Conservation (phyloP, 2,329 filamentous ascomycete genomes). For the Cladophialophora yegresii region DNA sequence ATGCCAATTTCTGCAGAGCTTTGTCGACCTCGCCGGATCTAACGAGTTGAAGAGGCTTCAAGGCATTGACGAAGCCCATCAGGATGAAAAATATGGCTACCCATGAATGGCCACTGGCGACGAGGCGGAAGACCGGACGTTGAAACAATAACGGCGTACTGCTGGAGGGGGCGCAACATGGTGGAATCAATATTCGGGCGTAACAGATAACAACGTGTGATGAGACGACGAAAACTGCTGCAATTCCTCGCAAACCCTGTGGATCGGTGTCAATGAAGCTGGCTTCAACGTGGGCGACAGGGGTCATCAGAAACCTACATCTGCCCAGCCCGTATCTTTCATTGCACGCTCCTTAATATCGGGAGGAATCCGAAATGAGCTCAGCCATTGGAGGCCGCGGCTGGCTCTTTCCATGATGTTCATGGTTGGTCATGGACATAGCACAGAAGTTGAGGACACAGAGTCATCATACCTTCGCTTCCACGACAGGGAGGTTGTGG, state of each 20-base stretch:
- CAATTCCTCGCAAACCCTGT: slow-evolving; percentile 59
- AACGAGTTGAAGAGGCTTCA: slow-evolving; percentile 61
- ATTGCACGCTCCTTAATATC: slow-evolving; percentile 32
- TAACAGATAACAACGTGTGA: slow-evolving; percentile 58
- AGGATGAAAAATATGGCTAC: slow-evolving; percentile 68
- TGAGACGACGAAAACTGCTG: slow-evolving; percentile 57
- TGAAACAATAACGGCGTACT: slow-evolving; percentile 54
- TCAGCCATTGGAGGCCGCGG: slow-evolving; percentile 2
- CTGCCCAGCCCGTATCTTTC: slow-evolving; percentile 38
- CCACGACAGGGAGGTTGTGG: not conserved
- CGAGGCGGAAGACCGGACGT: slow-evolving; percentile 60
- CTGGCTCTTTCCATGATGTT: slow-evolving; percentile 20
- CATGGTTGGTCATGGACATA: slow-evolving; percentile 1
- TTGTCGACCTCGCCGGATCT: slow-evolving; percentile 57
- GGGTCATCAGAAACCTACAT: slow-evolving; percentile 31
- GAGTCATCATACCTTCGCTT: not conserved
- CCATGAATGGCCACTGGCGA: slow-evolving; percentile 63
- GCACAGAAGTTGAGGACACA: not conserved
- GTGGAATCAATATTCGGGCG: slow-evolving; percentile 54
- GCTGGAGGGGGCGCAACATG: slow-evolving; percentile 43
- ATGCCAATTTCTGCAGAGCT: slow-evolving; percentile 58
- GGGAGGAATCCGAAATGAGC: slow-evolving; percentile 12
- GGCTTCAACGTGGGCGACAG: not conserved
- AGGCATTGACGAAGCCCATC: slow-evolving; percentile 64
- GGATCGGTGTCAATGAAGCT: not conserved